These are phyloP conservation scores for Lachancea thermotolerans DNA, from an alignment of 805 yeast genomes.

Conservation along the genomic window DNA sequence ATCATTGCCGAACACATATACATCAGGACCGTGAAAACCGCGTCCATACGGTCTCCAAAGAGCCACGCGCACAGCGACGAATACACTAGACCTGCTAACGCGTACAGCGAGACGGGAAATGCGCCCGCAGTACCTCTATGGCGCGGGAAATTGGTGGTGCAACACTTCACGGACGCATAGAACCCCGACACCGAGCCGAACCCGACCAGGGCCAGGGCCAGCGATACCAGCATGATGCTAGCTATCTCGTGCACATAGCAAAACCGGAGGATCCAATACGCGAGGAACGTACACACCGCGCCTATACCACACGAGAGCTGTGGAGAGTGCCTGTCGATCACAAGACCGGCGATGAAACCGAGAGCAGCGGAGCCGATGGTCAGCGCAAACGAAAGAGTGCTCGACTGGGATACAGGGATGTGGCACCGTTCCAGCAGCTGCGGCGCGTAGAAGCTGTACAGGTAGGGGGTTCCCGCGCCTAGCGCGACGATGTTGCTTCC, in stretches of 20 bases:
- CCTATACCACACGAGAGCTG: conserved; percentile 48
- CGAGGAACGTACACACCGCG: conserved; percentile 44
- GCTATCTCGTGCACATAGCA: conserved; percentile 39
- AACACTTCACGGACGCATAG: conserved; percentile 47
- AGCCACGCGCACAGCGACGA: conserved; percentile 49
- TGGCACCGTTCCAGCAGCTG: conserved; percentile 54
- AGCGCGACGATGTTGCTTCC: conserved; percentile 44
- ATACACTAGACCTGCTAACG: conserved; percentile 62
- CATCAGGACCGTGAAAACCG: conserved; percentile 50
- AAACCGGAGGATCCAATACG: conserved; percentile 45
- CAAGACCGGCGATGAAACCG: conserved; percentile 63
- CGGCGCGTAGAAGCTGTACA: conserved; percentile 71
- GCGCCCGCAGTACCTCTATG: conserved; percentile 68
- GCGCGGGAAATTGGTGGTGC: conserved; percentile 56
- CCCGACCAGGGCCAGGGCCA: conserved; percentile 50
- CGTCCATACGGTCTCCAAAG: conserved; percentile 47
- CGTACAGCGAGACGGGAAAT: conserved; percentile 61
- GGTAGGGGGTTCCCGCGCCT: conserved; percentile 70
- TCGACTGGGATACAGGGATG: conserved; percentile 54
- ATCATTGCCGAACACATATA: conserved; percentile 38
- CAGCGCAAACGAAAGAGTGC: conserved; percentile 55
- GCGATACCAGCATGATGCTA: conserved; percentile 37
- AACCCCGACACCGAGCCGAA: conserved; percentile 58
- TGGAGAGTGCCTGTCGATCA: conserved; percentile 59
- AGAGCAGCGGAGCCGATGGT: conserved; percentile 62